Conservation (phyloP, 305 asterid genomes). For the Euphrasia arctica region DNA sequence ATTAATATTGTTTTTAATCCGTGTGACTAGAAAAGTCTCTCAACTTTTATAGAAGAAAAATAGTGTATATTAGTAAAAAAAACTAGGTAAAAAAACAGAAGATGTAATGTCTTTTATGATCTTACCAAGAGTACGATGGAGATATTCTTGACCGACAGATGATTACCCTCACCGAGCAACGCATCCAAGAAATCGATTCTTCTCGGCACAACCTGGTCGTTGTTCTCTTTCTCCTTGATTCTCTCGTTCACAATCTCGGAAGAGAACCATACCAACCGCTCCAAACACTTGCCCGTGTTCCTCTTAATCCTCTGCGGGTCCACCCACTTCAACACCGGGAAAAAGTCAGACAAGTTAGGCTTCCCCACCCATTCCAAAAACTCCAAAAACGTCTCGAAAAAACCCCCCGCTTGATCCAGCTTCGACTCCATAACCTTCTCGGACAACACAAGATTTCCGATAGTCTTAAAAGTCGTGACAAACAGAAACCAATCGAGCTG, state of each 20-base stretch:
- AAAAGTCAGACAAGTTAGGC: slow-evolving; percentile 1
- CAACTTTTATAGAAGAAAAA: too few relatives aligned
- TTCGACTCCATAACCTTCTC: slow-evolving; percentile 1
- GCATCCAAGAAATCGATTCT: not conserved
- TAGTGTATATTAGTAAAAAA: too few relatives aligned
- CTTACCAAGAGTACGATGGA: not conserved
- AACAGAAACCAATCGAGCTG: not conserved
- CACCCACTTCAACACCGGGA: slow-evolving; percentile 8
- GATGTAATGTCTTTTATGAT: too few relatives aligned
- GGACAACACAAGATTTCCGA: slow-evolving; percentile 1
- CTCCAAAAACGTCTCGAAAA: not conserved
- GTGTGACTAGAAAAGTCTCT: too few relatives aligned
- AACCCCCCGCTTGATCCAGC: not conserved
- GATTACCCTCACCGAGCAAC: slow-evolving; percentile 10
- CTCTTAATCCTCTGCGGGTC: slow-evolving; percentile 6
- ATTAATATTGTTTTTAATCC: too few relatives aligned
- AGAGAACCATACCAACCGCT: not conserved
- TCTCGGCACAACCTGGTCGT: not conserved
- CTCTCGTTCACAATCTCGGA: slow-evolving; percentile 10
- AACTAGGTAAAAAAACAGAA: too few relatives aligned
- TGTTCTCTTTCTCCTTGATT: not conserved
- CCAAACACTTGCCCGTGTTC: slow-evolving; percentile 3
- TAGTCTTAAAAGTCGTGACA: not conserved
- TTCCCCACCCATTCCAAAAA: not conserved
- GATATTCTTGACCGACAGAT: slow-evolving; percentile 1